These are phyloP conservation scores for Botryotinia convoluta DNA, from an alignment of 2,329 filamentous ascomycete genomes.

Conservation along the genomic window DNA sequence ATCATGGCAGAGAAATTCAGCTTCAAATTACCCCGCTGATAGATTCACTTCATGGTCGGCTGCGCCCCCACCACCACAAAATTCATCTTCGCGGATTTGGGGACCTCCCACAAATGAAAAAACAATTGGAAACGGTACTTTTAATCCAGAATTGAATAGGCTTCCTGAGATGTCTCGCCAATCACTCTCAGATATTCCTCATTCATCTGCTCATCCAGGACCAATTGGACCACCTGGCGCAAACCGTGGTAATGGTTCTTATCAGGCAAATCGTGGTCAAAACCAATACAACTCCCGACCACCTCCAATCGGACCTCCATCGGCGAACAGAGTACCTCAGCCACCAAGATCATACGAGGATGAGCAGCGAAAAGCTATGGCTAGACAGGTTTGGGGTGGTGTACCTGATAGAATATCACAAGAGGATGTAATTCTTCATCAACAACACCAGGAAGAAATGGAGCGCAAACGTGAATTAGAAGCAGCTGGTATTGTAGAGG, in stretches of 20 bases:
- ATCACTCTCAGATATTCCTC: constrained; percentile 29
- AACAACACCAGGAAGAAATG: constrained; percentile 32
- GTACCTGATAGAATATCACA: constrained; percentile 32
- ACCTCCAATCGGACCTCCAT: constrained; percentile 32
- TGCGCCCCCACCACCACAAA: constrained; percentile 40
- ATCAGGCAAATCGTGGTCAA: constrained; percentile 33
- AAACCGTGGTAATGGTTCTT: constrained; percentile 33
- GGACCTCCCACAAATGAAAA: constrained; percentile 67
- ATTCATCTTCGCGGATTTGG: constrained; percentile 59
- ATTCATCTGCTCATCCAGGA: constrained; percentile 34
- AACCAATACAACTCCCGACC: constrained; percentile 39
- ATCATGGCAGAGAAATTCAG: constrained; percentile 36
- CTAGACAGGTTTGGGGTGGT: constrained; percentile 28
- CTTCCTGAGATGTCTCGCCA: constrained; percentile 35
- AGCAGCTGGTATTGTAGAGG: constrained; percentile 30
- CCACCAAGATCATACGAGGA: constrained; percentile 25
- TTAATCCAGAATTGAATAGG: constrained; percentile 59
- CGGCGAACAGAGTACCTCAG: constrained; percentile 29
- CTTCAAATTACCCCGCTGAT: constrained; percentile 47
- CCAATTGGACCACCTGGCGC: constrained; percentile 39
- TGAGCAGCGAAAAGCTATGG: constrained; percentile 24
- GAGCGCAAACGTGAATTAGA: constrained; percentile 29
- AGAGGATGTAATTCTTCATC: constrained; percentile 27
- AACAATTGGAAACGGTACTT: constrained; percentile 75
- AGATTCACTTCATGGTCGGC: constrained; percentile 50